Evolutionary conservation across 2,329 filamentous ascomycete species (phyloP).

Genomic region (Xylaria sp.): DNA sequence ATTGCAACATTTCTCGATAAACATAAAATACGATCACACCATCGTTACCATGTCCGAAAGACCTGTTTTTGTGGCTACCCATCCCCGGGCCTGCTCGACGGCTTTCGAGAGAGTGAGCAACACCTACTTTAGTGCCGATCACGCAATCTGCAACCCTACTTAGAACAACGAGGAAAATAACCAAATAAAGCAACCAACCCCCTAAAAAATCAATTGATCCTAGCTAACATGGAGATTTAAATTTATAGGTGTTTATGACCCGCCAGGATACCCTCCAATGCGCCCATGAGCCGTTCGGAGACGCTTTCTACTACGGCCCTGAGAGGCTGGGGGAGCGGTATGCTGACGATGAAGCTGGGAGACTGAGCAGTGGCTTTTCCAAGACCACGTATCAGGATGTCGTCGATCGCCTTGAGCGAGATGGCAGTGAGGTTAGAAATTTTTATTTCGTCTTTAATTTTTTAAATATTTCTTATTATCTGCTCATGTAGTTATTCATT

Average conservation of each 20-base stretch:
- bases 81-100: slow-evolving; percentile 94
- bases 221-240: slow-evolving; percentile 9
- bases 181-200: too few relatives aligned
- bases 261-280: slow-evolving; percentile 82
- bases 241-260: slow-evolving; percentile 90
- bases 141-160: slow-evolving; percentile 32
- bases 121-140: slow-evolving; percentile 39
- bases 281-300: slow-evolving; percentile 95
- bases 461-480: not conserved
- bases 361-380: slow-evolving; percentile 72
- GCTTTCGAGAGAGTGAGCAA: slow-evolving; percentile 88
- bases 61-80: slow-evolving; percentile 91
- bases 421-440: slow-evolving; percentile 75
- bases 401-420: slow-evolving; percentile 77
- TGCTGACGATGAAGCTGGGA: slow-evolving; percentile 69
- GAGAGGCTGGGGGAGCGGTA: slow-evolving; percentile 86
- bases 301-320: slow-evolving; percentile 95
- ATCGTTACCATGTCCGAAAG: slow-evolving; percentile 74
- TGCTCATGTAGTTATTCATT: not conserved
- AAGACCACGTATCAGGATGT: slow-evolving; percentile 80
- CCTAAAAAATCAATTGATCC: slow-evolving; percentile 4
- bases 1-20: slow-evolving; percentile 45
- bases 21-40: slow-evolving; percentile 25
- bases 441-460: not conserved
- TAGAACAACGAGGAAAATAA: slow-evolving; percentile 6